Evolutionary conservation across 441 rosid species (phyloP), one percentile per base, ranked within the genome.

Genomic region (Pelargonium cotyledonis): DNA sequence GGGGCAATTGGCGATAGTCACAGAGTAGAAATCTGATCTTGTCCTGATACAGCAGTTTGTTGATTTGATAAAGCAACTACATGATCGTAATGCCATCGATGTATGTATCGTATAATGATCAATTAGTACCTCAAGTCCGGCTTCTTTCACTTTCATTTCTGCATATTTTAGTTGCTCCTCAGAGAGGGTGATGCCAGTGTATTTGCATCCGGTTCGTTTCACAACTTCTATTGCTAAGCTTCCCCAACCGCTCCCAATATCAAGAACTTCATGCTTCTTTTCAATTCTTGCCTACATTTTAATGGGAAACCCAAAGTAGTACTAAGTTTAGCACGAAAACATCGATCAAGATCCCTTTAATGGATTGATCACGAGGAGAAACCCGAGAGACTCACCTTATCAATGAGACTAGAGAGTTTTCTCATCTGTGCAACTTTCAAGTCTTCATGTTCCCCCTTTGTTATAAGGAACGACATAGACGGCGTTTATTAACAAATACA

Each of bases 161-260:
- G 94, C 95, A 76, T 75, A 87, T 65, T 80, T 88, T 29, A 88
- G 83, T 51, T 90, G 96, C 74, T 90, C 88, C 65, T 78, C 81
- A 0, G 96, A 92, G 3, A 91, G 72, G 8, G 97, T 89, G 70
- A 94, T 85, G 63, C 97, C 97, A 0, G 97, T 87, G 73, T 89
- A 89, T 76, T 67, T 85, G 79, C 98, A 92, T 70, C 94, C 89
- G 3, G 98, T 92, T 83, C 77, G 79, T 76, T 76, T 84, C 63
- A 92, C 96, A 65, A 82, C 84, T 79, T 92, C 96, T 21, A 92
- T 83, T 44, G 95, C 96, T 18, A 92, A 83, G 44, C 87, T 76
- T 72, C 97, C 97, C 99, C 97, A 94, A 18, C 99, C 99, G 14
- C 84, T 84, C 19, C 99, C 97, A 26, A 94, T 87, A 64, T 92